A percentile compares a stretch with the other conserved stretches of the same genome.
These are phyloP conservation scores for Auriscalpium orientale DNA, from an alignment of 768 basidiomycete species.

Conservation along the genomic window DNA sequence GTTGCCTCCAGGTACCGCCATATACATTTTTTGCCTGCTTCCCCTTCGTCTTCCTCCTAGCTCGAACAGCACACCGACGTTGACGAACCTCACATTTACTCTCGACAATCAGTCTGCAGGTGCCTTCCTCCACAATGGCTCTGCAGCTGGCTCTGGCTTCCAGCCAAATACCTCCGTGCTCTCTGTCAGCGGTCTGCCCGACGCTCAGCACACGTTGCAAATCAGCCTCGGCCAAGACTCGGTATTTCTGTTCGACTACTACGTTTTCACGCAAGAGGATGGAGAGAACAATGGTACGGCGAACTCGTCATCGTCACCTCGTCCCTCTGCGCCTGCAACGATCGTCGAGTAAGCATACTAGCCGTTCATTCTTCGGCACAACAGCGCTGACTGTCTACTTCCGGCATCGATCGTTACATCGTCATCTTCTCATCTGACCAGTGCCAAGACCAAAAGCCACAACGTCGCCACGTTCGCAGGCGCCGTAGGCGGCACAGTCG, in stretches of 20 bases:
- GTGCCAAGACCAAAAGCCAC: slow-evolving; percentile 15
- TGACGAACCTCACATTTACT: slow-evolving; percentile 37
- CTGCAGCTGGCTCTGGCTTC: slow-evolving; percentile 23
- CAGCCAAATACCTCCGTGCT: slow-evolving; percentile 31
- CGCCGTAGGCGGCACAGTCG: slow-evolving; percentile 45
- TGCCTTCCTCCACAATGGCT: slow-evolving; percentile 25
- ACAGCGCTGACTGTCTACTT: slow-evolving; percentile 4
- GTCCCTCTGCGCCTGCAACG: background rate
- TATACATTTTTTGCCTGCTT: slow-evolving; percentile 39
- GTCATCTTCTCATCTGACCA: slow-evolving; percentile 12
- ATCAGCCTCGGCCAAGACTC: slow-evolving; percentile 37
- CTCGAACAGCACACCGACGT: slow-evolving; percentile 25
- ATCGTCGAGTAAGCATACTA: background rate
- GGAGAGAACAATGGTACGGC: background rate
- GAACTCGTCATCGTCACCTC: background rate
- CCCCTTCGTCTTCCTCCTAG: slow-evolving; percentile 20
- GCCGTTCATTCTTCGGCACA: background rate
- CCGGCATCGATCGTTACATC: slow-evolving; percentile 6
- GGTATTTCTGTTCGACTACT: slow-evolving; percentile 42
- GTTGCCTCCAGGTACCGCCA: slow-evolving; percentile 34
- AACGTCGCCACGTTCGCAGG: slow-evolving; percentile 42
- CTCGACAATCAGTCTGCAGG: slow-evolving; percentile 30
- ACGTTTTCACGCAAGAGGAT: slow-evolving; percentile 30
- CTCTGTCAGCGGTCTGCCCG: slow-evolving; percentile 25
- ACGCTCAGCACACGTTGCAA: slow-evolving; percentile 34